Evolutionary conservation across 805 yeast genomes (phyloP), one percentile per base, ranked within the genome.

Genomic region (Kazachstania martiniae): DNA sequence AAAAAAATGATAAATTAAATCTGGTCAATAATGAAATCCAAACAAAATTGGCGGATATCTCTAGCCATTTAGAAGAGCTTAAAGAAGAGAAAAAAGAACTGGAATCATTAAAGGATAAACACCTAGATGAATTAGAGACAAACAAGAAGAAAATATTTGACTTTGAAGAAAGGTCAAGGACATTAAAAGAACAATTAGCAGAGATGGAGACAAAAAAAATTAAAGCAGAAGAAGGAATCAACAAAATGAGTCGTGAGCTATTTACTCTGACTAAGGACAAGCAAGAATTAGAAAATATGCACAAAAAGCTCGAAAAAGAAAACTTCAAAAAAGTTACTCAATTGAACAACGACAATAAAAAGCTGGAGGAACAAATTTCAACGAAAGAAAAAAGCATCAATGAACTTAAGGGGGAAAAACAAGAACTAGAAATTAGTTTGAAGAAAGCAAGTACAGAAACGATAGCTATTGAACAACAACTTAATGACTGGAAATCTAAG

Each of bases 221-320:
- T 17, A 77, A 70, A 41, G 81, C 89, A 1, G 95, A 87, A 46
- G 77, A 74, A 37, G 96, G 94, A 4, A 77, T 87, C 32, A 86
- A 86, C 50, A 86, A 85, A 44, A 82, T 87, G 94, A 80, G 78
- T 34, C 63, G 89, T 25, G 97, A 87, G 41, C 60, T 87, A 19
- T 71, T 84, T 53, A 69, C 69, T 29, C 60, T 85, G 27, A 67
- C 74, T 0, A 72, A 71, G 34, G 74, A 73, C 21, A 77, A 76
- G 36, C 73, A 69, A 2, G 67, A 68, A 0, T 45, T 67, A 5
- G 74, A 68, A 28, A 60, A 61, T 17, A 53, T 56, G 7, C 53
- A 70, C 12, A 65, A 62, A 25, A 46, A 42, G 4, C 38, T 66
- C 27, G 70, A 73, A 35, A 68, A 62, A 26, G 68, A 68, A 19